These are phyloP conservation scores for Raphanus raphanistrum DNA, from an alignment of 345 rosid species.

Conservation along the genomic window DNA sequence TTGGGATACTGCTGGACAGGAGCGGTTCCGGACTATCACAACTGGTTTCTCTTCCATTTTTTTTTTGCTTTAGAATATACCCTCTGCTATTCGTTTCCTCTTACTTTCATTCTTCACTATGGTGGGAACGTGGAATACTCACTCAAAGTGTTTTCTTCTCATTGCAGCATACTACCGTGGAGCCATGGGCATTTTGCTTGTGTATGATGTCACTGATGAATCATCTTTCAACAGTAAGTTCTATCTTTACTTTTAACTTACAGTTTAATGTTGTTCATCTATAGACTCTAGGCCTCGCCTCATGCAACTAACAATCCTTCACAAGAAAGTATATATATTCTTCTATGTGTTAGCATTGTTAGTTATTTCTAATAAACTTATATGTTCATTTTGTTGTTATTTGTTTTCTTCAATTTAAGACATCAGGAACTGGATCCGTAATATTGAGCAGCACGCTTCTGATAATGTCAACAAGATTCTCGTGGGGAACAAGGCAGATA, in stretches of 20 bases:
- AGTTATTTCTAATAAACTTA: background rate
- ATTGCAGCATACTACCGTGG: conserved; percentile 96
- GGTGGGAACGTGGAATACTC: background rate
- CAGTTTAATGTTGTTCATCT: background rate
- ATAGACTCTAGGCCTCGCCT: background rate
- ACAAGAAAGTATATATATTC: background rate
- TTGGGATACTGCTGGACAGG: conserved; percentile 68
- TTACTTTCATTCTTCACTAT: conserved; percentile 1
- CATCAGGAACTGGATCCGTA: conserved; percentile 83
- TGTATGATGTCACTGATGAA: conserved; percentile 97
- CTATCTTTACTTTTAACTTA: background rate
- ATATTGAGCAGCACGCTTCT: conserved; percentile 98
- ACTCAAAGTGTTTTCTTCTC: conserved; percentile 5
- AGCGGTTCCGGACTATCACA: conserved; percentile 60
- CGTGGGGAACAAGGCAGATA: conserved; percentile 98
- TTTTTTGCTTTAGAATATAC: background rate
- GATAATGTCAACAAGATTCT: conserved; percentile 97
- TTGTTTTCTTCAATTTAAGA: conserved; percentile 42
- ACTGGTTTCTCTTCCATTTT: conserved; percentile 53
- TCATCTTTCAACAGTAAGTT: conserved; percentile 94
- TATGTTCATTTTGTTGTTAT: background rate
- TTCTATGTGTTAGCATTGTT: background rate
- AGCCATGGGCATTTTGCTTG: conserved; percentile 99
- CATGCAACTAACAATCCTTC: background rate
- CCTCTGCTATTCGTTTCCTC: background rate